phyloP scores from a whole-genome alignment of 352 stramenopile species.

The Pythium angustatum region DNA sequence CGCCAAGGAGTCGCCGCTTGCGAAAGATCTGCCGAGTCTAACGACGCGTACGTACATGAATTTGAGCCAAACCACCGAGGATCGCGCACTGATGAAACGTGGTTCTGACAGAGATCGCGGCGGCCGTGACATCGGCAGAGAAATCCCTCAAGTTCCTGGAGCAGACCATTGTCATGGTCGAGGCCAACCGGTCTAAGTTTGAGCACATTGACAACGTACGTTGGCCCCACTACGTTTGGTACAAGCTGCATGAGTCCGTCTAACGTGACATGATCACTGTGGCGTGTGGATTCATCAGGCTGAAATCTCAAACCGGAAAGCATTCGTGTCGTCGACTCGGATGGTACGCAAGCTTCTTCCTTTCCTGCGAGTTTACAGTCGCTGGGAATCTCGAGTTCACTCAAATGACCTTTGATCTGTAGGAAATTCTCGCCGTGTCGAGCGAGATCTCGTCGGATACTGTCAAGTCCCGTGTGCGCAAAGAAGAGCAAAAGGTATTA shows the following conservation, averaged over 20 bases:
- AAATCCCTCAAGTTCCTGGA: slow-evolving; percentile 83
- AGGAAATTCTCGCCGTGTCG: slow-evolving; percentile 62
- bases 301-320: slow-evolving; percentile 66
- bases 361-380: too few relatives aligned
- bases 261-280: too few relatives aligned
- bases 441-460: slow-evolving; percentile 59
- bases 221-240: background rate
- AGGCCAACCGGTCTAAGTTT: slow-evolving; percentile 78
- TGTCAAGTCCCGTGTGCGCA: slow-evolving; percentile 56
- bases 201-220: slow-evolving; percentile 76
- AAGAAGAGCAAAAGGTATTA: slow-evolving; percentile 65
- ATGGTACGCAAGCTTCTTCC: slow-evolving; percentile 38
- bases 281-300: slow-evolving; percentile 30
- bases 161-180: slow-evolving; percentile 82
- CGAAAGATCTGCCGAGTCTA: slow-evolving; percentile 57
- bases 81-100: too few relatives aligned
- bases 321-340: slow-evolving; percentile 60
- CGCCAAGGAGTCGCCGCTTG: slow-evolving; percentile 37
- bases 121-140: slow-evolving; percentile 52
- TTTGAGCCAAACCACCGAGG: too few relatives aligned
- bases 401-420: background rate
- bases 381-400: background rate
- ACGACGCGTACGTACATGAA: slow-evolving; percentile 43
- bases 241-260: background rate
- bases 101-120: slow-evolving; percentile 72